phyloP scores from a whole-genome alignment of 768 basidiomycete species.

The Rhodocollybia butyracea region DNA sequence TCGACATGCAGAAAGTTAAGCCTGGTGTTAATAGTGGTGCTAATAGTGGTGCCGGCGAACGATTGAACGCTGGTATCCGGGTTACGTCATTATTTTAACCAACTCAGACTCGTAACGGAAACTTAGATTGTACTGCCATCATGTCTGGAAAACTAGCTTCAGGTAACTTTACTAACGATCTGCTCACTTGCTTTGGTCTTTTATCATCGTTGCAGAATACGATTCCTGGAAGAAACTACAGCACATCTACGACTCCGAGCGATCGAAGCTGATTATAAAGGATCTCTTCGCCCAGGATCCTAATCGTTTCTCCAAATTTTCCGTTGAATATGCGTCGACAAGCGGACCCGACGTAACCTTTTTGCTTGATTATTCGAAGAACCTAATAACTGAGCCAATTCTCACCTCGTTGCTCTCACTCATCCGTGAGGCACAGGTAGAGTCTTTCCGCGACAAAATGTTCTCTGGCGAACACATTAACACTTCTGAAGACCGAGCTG shows the following conservation, averaged over 20 bases:
- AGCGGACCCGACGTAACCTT: conserved; percentile 70
- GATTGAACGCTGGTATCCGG: conserved; percentile 16
- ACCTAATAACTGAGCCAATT: conserved; percentile 86
- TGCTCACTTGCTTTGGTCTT: background rate
- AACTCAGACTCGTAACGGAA: conserved; percentile 6
- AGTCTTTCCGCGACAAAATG: conserved; percentile 87
- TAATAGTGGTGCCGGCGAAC: no score
- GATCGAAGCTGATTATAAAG: conserved; percentile 76
- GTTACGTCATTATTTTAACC: conserved; percentile 11
- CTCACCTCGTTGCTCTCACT: conserved; percentile 74
- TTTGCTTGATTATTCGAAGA: conserved; percentile 96
- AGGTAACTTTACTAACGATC: conserved; percentile 33
- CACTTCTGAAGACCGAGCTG: conserved; percentile 96
- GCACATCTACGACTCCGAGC: conserved; percentile 70
- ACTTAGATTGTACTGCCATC: conserved; percentile 19
- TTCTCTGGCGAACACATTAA: conserved; percentile 97
- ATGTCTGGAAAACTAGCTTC: conserved; percentile 69
- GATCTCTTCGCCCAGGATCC: conserved; percentile 92
- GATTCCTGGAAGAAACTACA: conserved; percentile 90
- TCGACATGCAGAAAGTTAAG: no score
- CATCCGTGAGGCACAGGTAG: conserved; percentile 82
- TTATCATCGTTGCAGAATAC: conserved; percentile 57
- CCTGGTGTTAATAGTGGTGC: no score
- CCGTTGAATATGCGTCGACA: conserved; percentile 65
- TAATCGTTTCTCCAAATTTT: conserved; percentile 82